phyloP scores from a whole-genome alignment of 2,329 filamentous ascomycete species.

The Colletotrichum magnum region DNA sequence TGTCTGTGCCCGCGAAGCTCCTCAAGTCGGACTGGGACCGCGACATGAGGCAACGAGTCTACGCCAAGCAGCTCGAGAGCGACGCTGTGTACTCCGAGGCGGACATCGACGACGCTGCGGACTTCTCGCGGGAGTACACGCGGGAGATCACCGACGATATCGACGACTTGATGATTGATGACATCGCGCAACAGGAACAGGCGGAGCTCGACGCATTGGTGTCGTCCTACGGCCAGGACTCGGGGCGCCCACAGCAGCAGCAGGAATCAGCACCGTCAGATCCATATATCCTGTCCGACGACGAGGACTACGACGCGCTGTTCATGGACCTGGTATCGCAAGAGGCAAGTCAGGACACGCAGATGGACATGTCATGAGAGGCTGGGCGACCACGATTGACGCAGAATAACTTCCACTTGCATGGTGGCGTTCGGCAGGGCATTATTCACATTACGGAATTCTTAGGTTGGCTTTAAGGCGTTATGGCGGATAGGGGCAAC shows the following conservation, averaged over 20 bases:
- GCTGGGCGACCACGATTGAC: not conserved
- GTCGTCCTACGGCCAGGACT: conserved; percentile 58
- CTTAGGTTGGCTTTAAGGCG: conserved; percentile 5
- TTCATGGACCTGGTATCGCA: conserved; percentile 76
- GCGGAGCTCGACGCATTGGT: conserved; percentile 71
- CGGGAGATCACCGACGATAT: conserved; percentile 45
- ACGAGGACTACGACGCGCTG: conserved; percentile 73
- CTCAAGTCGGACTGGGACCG: conserved; percentile 54
- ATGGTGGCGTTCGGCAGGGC: conserved; percentile 15
- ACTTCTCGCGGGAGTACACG: conserved; percentile 49
- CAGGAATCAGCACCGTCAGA: conserved; percentile 46
- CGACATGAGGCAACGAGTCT: conserved; percentile 47
- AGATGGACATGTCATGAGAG: conserved; percentile 63
- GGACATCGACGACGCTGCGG: conserved; percentile 66
- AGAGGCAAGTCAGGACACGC: conserved; percentile 50
- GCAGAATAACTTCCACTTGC: conserved; percentile 9
- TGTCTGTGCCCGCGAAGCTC: conserved; percentile 43
- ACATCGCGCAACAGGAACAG: conserved; percentile 65
- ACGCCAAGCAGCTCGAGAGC: conserved; percentile 55
- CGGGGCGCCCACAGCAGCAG: conserved; percentile 14
- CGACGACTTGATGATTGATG: conserved; percentile 69
- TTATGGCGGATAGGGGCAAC: not conserved
- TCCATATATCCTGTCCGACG: conserved; percentile 59
- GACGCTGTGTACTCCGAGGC: conserved; percentile 61
- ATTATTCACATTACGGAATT: not conserved